These are phyloP conservation scores for Ascobolus immersus DNA, from an alignment of 495 filamentous ascomycete species.

Conservation along the genomic window DNA sequence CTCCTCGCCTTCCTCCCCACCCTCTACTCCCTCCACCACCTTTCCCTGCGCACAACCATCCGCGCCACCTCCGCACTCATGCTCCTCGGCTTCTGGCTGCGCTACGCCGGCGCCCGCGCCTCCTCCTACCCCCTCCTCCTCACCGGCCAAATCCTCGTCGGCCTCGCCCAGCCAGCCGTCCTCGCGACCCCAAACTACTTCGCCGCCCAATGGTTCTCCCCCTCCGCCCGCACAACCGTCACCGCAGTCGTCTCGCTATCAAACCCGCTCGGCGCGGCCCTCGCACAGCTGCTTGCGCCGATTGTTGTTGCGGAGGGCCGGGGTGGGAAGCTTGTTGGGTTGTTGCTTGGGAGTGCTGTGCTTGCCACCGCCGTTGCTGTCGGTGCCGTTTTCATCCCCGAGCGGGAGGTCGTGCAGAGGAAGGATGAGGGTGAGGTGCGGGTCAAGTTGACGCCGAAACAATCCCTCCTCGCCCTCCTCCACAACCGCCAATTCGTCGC, in stretches of 20 bases:
- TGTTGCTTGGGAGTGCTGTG: slow-evolving; percentile 68
- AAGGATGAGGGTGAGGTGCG: not conserved
- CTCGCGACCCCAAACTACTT: slow-evolving; percentile 74
- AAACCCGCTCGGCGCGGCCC: slow-evolving; percentile 66
- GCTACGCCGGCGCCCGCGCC: slow-evolving; percentile 47
- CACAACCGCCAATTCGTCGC: slow-evolving; percentile 44
- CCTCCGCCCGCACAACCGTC: slow-evolving; percentile 55
- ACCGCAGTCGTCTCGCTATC: slow-evolving; percentile 66
- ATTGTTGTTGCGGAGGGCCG: slow-evolving; percentile 38
- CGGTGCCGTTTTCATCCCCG: slow-evolving; percentile 34
- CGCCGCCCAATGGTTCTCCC: slow-evolving; percentile 84
- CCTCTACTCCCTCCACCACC: slow-evolving; percentile 54
- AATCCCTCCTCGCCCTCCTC: no score
- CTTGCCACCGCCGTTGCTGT: slow-evolving; percentile 28
- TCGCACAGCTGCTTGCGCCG: slow-evolving; percentile 67
- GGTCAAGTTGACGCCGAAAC: not conserved
- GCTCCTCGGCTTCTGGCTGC: slow-evolving; percentile 73
- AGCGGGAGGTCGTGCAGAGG: slow-evolving; percentile 24
- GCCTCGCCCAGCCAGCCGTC: slow-evolving; percentile 77
- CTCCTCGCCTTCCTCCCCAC: slow-evolving; percentile 25
- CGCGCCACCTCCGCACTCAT: slow-evolving; percentile 43
- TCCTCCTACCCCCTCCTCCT: slow-evolving; percentile 49
- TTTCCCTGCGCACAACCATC: slow-evolving; percentile 56
- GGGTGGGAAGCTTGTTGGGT: slow-evolving; percentile 36
- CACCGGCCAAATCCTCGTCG: slow-evolving; percentile 85